Evolutionary conservation across 352 stramenopile genomes (phyloP).

Genomic region (Phytophthora ohioensis): DNA sequence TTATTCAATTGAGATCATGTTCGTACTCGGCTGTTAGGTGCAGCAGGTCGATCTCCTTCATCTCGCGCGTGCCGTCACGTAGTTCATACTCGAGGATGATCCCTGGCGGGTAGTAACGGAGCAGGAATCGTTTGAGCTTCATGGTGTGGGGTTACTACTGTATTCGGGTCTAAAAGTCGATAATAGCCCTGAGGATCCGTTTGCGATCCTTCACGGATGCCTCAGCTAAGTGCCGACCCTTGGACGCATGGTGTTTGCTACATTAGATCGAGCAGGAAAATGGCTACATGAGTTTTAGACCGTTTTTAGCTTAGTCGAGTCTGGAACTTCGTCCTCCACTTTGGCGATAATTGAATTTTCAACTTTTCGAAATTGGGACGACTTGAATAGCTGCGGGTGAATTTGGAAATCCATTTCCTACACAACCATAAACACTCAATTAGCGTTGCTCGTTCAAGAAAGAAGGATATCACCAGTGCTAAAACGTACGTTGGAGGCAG

Average conservation of each 20-base stretch:
- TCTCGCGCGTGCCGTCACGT: constrained; percentile 92
- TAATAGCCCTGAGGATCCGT: constrained; percentile 21
- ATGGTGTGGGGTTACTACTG: constrained; percentile 53
- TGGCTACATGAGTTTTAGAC: constrained; percentile 13
- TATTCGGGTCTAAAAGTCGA: neutral
- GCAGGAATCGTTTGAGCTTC: constrained; percentile 96
- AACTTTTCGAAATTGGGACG: neutral
- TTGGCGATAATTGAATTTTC: neutral
- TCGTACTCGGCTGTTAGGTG: constrained; percentile 92
- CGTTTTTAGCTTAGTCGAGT: too few species aligned
- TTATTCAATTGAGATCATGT: neutral
- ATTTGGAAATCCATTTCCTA: neutral
- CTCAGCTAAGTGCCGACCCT: constrained; percentile 15
- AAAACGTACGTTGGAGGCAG: neutral
- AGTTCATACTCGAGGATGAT: constrained; percentile 97
- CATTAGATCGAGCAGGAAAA: constrained; percentile 18
- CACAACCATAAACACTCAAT: neutral
- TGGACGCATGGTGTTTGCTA: constrained; percentile 29
- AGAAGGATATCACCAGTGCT: neutral
- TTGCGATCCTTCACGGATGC: constrained; percentile 21
- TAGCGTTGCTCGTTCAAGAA: too few species aligned
- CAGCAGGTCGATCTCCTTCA: constrained; percentile 96
- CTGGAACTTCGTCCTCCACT: too few species aligned
- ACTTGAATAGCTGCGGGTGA: neutral
- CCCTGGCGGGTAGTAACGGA: constrained; percentile 95